Evolutionary conservation across 352 stramenopile species (phyloP), one percentile per base, ranked within the genome.

Genomic region (Globisporangium recalcitrans): DNA sequence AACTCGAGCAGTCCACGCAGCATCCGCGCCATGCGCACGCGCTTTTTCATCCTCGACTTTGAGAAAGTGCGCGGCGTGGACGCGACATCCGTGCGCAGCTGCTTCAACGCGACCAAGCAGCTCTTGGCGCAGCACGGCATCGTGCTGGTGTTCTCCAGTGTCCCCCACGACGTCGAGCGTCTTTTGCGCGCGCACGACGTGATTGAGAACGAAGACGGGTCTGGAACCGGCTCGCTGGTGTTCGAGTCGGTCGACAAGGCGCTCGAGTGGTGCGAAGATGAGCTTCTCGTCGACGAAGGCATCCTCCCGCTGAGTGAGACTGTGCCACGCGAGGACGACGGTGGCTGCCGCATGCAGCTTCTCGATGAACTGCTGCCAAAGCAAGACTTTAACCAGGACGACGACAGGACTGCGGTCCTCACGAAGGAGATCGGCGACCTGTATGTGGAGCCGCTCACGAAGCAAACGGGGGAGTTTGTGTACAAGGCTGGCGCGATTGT

Each of bases 1-100:
- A 27, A 61, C 42, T 52, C 65, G 36, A 52, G 73, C 47, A 46
- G 38, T 21, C 29, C 62, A 55, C 47, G 59, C 69, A 77, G 66
- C 8, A 71, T 91, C 21, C 81, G 85, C 52, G 82, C 85, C 0
- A 71, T 85, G 67, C 85, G 83, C 54, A 96, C 87, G 22, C 73
- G 79, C 19, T 94, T 92, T 67, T 90, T 96, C 64, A 91, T 97
- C 54, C 63, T 96, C 24, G 88, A 97, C 70, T 97, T 97, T 73
- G 81, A 91, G 26, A 85, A 83, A 34, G 88, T 97, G 22, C 88
- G 85, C 27, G 88, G 88, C 21, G 91, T 97, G n/a, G 88, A 97
- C 51, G 87, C 85, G 5, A 96, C 88, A 21, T 86, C 88, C 11
- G 85, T 94, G 31, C 79, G 85, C n/a, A 91, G 76, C 13, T 93